phyloP scores from a whole-genome alignment of 768 basidiomycete genomes.

The Leccinum variicolor region DNA sequence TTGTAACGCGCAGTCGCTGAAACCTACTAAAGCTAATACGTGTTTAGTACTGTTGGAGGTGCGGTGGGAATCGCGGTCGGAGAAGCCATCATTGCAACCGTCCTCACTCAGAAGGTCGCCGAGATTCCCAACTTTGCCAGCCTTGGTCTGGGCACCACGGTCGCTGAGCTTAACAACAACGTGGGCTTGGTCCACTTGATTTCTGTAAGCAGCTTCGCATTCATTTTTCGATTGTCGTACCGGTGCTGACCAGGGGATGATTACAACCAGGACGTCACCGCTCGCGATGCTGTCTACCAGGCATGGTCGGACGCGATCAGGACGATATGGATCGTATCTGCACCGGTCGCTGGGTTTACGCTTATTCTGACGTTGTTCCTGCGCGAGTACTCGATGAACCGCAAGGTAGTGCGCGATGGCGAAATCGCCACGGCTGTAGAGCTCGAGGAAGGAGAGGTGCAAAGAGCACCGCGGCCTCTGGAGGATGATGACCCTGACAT shows the following conservation, averaged over 20 bases:
- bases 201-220: conserved; percentile 7
- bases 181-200: conserved; percentile 40
- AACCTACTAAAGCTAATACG: conserved; percentile 1
- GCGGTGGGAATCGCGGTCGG: conserved; percentile 74
- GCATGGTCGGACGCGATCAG: conserved; percentile 66
- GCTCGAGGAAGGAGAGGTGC: conserved; percentile 24
- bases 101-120: conserved; percentile 36
- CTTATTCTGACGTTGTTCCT: conserved; percentile 54
- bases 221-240: neutral
- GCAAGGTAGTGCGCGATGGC: conserved; percentile 42
- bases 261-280: conserved; percentile 40
- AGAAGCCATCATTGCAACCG: conserved; percentile 64
- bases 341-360: conserved; percentile 52
- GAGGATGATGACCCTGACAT: neutral
- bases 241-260: neutral
- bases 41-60: conserved; percentile 62
- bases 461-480: neutral
- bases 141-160: conserved; percentile 35
- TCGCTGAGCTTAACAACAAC: conserved; percentile 43
- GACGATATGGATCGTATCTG: conserved; percentile 62
- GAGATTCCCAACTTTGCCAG: conserved; percentile 30
- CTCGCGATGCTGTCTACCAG: conserved; percentile 50
- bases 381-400: conserved; percentile 56
- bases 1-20: neutral
- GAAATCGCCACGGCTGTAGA: conserved; percentile 27